A percentile compares a stretch with the other conserved stretches of the same genome.
Conservation (phyloP, 192 early-diverging fungal species). For the Podila clonocystis region DNA sequence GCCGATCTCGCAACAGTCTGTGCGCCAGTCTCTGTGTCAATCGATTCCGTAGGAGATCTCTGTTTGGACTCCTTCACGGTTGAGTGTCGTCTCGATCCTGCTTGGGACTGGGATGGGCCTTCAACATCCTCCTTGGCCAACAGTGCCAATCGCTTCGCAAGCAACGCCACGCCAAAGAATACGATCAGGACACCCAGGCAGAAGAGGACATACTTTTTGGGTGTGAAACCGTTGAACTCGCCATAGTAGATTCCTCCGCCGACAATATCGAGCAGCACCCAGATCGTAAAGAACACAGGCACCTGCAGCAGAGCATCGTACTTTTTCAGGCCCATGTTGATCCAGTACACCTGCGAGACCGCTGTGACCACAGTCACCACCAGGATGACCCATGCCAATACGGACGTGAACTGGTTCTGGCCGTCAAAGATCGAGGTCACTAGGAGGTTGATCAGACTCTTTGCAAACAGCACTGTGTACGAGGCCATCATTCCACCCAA, state of each 20-base stretch:
- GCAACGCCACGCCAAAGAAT: slow-evolving; percentile 75
- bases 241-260: slow-evolving; percentile 85
- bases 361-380: slow-evolving; percentile 80
- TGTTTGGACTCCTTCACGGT: neutral
- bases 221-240: slow-evolving; percentile 76
- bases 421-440: slow-evolving; percentile 69
- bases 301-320: slow-evolving; percentile 88
- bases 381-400: slow-evolving; percentile 74
- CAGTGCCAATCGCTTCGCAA: slow-evolving; percentile 67
- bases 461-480: slow-evolving; percentile 83
- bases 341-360: slow-evolving; percentile 84
- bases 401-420: slow-evolving; percentile 77
- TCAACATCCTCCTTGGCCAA: slow-evolving; percentile 51
- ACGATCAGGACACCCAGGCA: slow-evolving; percentile 73
- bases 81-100: slow-evolving; percentile 11
- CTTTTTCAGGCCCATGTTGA: slow-evolving; percentile 81
- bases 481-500: slow-evolving; percentile 83
- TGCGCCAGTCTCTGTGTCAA: neutral
- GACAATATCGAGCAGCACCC: slow-evolving; percentile 85
- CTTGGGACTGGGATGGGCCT: slow-evolving; percentile 11
- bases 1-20: no score
- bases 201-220: slow-evolving; percentile 72
- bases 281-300: slow-evolving; percentile 84
- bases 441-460: slow-evolving; percentile 80
- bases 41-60: neutral